Conservation (phyloP, 225 moss, liverwort and hornwort genomes). For the Polytrichum formosum region DNA sequence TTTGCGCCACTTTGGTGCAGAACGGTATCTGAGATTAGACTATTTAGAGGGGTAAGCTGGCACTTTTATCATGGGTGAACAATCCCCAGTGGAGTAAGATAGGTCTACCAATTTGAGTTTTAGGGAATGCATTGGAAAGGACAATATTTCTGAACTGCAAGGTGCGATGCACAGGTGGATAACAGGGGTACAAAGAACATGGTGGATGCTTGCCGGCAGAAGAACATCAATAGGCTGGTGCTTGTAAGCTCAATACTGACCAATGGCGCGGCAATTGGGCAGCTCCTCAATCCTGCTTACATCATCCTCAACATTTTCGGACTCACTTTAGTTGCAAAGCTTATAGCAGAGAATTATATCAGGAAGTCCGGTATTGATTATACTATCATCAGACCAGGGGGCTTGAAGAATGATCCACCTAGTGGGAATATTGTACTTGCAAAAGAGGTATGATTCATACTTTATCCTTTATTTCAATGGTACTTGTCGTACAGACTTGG, state of each 20-base stretch:
- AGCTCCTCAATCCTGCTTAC: slow-evolving; percentile 76
- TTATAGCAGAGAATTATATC: slow-evolving; percentile 77
- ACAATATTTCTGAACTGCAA: too few relatives aligned
- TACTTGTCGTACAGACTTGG: too few relatives aligned
- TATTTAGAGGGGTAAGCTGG: too few relatives aligned
- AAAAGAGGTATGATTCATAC: slow-evolving; percentile 40
- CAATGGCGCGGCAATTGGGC: slow-evolving; percentile 75
- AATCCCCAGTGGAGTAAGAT: too few relatives aligned
- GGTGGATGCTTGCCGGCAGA: slow-evolving; percentile 63
- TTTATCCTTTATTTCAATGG: neutral
- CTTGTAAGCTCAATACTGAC: slow-evolving; percentile 71
- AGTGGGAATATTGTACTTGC: slow-evolving; percentile 61
- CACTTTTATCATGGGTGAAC: too few relatives aligned
- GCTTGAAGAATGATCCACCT: slow-evolving; percentile 74
- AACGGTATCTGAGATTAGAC: too few relatives aligned
- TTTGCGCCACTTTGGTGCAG: too few relatives aligned
- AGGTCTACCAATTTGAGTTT: too few relatives aligned
- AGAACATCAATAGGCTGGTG: slow-evolving; percentile 61
- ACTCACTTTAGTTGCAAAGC: slow-evolving; percentile 77
- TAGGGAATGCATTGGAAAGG: too few relatives aligned
- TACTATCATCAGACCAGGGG: slow-evolving; percentile 83
- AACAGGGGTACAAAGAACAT: slow-evolving; percentile 73
- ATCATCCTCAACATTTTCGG: slow-evolving; percentile 77
- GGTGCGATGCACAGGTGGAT: slow-evolving; percentile 44
- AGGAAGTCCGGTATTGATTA: slow-evolving; percentile 82